Evolutionary conservation across 2,329 filamentous ascomycete genomes (phyloP).

Genomic region (Drechslerella dactyloides): DNA sequence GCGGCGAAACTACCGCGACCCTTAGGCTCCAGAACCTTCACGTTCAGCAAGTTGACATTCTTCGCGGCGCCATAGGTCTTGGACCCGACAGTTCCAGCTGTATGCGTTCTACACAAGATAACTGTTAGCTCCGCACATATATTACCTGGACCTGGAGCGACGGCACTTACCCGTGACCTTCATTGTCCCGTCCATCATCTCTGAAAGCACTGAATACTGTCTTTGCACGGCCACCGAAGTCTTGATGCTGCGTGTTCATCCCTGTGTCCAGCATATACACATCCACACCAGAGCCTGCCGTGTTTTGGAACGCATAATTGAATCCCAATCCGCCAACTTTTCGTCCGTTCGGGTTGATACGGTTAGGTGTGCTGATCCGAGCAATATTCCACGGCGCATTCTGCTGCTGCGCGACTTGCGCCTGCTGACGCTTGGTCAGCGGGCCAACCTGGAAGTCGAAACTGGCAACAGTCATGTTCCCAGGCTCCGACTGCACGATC

Average conservation of each 20-base stretch:
- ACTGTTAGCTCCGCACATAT: neutral
- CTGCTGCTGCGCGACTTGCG: neutral
- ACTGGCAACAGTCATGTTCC: constrained; percentile 1
- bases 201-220: constrained; percentile 12
- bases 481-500: constrained; percentile 20
- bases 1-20: constrained; percentile 56
- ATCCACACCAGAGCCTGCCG: constrained; percentile 18
- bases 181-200: constrained; percentile 14
- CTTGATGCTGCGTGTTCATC: constrained; percentile 17
- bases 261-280: constrained; percentile 34
- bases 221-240: constrained; percentile 22
- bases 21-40: constrained; percentile 61
- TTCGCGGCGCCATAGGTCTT: constrained; percentile 61
- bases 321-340: constrained; percentile 1
- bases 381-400: constrained; percentile 4
- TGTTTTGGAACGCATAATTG: neutral
- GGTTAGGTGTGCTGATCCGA: neutral
- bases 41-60: constrained; percentile 59
- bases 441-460: neutral
- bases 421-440: neutral
- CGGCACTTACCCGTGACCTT: constrained; percentile 29
- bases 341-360: neutral
- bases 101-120: constrained; percentile 45
- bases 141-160: neutral
- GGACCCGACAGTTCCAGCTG: constrained; percentile 52